phyloP scores from a whole-genome alignment of 129 eudicot species.

The Escallonia rubra region DNA sequence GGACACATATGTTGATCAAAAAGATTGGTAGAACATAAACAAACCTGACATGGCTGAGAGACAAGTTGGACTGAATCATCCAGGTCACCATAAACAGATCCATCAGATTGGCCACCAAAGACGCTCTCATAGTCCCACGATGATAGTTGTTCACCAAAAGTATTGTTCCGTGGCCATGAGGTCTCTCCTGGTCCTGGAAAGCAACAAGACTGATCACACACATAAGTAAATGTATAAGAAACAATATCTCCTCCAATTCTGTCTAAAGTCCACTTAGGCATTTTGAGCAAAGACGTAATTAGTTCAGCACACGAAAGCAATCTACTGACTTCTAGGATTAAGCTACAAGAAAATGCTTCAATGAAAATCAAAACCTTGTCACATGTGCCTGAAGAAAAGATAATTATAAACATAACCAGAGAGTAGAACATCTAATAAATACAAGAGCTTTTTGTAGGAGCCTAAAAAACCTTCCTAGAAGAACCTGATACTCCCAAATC shows the following conservation, averaged over 20 bases:
- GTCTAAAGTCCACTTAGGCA: background rate
- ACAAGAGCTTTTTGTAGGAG: no score
- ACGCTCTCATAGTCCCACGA: slow-evolving; percentile 57
- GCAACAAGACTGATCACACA: background rate
- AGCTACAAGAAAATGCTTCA: no score
- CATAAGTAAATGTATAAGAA: background rate
- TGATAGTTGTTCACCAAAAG: slow-evolving; percentile 20
- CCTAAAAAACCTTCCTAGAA: no score
- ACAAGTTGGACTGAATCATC: slow-evolving; percentile 60
- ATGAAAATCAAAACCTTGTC: no score
- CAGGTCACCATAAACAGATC: slow-evolving; percentile 42
- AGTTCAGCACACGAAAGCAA: no score
- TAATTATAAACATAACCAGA: no score
- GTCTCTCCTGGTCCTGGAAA: background rate
- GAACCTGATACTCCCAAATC: no score
- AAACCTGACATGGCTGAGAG: slow-evolving; percentile 85
- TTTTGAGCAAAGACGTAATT: no score
- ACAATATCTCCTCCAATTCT: background rate
- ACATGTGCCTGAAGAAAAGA: no score
- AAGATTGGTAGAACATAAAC: background rate
- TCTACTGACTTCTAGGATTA: no score
- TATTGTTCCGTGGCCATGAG: background rate
- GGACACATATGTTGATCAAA: background rate
- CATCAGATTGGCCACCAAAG: slow-evolving; percentile 48
- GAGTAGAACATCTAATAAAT: no score